These are phyloP conservation scores for Bacterosira constricta DNA, from an alignment of 108 stramenopile genomes.

Conservation along the genomic window DNA sequence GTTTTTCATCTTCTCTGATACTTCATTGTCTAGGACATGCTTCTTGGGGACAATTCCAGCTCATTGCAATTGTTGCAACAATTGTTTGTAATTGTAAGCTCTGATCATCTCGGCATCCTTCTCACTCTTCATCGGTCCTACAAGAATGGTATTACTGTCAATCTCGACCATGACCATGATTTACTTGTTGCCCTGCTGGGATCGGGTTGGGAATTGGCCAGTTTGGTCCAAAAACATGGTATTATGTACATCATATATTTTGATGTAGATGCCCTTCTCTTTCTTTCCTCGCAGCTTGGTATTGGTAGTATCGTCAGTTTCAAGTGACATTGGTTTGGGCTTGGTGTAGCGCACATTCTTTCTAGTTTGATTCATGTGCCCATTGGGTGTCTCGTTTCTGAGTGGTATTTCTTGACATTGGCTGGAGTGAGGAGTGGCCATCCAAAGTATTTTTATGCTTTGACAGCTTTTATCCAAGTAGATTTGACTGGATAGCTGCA, in stretches of 20 bases:
- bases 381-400: background rate
- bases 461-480: background rate
- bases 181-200: background rate
- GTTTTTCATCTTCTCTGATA: background rate
- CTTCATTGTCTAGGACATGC: background rate
- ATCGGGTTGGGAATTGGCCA: no score
- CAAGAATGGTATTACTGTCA: no score
- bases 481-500: slow-evolving; percentile 1
- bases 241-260: background rate
- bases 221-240: background rate
- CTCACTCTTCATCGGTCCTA: background rate
- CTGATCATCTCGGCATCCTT: background rate
- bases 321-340: background rate
- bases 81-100: background rate
- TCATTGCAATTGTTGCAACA: background rate
- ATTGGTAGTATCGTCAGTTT: background rate
- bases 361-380: background rate
- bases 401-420: background rate
- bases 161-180: no score
- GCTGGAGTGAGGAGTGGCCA: background rate
- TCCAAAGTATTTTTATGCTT: background rate
- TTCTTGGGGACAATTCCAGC: no score
- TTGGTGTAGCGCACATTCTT: background rate
- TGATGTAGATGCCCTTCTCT: background rate
- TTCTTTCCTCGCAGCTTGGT: background rate